Conservation (phyloP, 2,329 filamentous ascomycete genomes). For the Fonsecaea pedrosoi region DNA sequence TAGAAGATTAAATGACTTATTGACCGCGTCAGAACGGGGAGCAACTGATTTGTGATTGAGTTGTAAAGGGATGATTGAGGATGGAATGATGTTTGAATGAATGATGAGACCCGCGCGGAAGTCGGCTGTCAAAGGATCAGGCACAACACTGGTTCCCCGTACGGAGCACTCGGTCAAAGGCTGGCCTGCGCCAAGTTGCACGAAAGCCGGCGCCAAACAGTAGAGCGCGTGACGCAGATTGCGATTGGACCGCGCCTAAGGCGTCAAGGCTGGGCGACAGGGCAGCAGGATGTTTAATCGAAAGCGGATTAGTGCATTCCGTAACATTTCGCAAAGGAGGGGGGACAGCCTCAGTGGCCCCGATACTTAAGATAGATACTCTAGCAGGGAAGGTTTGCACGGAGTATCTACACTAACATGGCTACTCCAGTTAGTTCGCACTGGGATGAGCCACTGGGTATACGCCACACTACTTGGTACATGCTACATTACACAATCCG, state of each 20-base stretch:
- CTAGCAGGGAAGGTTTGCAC: background rate
- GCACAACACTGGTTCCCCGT: background rate
- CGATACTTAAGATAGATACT: background rate
- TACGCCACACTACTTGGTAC: background rate
- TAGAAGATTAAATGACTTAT: background rate
- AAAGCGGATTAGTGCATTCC: background rate
- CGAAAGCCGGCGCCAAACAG: background rate
- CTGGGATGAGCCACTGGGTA: background rate
- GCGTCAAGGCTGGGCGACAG: background rate
- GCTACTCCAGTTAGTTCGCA: too few relatives aligned
- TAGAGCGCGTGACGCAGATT: background rate
- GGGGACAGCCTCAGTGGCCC: background rate
- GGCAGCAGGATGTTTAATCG: background rate
- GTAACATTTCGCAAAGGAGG: background rate
- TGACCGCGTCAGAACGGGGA: background rate
- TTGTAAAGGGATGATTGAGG: conserved; percentile 22
- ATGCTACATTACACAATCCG: background rate
- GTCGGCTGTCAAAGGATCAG: conserved; percentile 24
- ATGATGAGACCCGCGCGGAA: conserved; percentile 31
- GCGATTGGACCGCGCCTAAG: conserved; percentile 19
- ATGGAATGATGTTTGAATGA: conserved; percentile 22
- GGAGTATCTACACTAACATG: too few relatives aligned
- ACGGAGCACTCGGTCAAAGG: background rate
- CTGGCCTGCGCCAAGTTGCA: background rate
- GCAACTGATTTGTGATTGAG: conserved; percentile 15